These are phyloP conservation scores for Chalciporus piperatus DNA, from an alignment of 768 basidiomycete genomes.

Conservation along the genomic window DNA sequence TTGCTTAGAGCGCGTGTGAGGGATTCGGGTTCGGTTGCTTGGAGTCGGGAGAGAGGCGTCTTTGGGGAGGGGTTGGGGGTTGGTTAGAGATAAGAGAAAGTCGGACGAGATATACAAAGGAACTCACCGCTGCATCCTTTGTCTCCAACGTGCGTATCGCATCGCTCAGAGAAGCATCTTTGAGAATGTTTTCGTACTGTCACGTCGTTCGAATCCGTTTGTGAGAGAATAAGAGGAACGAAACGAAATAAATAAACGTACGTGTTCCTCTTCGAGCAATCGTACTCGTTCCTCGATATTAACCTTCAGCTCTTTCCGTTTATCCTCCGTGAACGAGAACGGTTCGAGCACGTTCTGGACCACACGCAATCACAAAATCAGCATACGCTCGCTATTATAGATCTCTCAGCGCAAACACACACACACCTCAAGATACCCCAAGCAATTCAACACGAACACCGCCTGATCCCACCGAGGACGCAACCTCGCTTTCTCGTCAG, in stretches of 20 bases:
- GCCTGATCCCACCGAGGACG: slow-evolving; percentile 73
- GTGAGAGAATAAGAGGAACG: too few relatives aligned
- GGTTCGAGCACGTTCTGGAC: slow-evolving; percentile 61
- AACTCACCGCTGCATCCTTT: slow-evolving; percentile 21
- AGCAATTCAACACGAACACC: slow-evolving; percentile 84
- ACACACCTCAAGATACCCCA: slow-evolving; percentile 77
- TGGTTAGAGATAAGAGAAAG: background rate
- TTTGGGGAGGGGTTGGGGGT: slow-evolving; percentile 24
- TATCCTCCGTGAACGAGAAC: slow-evolving; percentile 63
- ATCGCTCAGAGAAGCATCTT: slow-evolving; percentile 28
- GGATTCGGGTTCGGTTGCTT: slow-evolving; percentile 58
- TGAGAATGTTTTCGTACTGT: slow-evolving; percentile 25
- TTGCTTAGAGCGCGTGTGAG: slow-evolving; percentile 60
- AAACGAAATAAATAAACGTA: slow-evolving; percentile 38
- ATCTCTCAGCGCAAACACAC: background rate
- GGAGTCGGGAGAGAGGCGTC: slow-evolving; percentile 72
- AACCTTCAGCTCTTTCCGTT: slow-evolving; percentile 54
- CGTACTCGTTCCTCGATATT: slow-evolving; percentile 62
- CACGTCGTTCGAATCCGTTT: background rate
- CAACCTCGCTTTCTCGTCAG: slow-evolving; percentile 58
- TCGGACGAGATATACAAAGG: background rate
- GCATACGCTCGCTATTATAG: background rate
- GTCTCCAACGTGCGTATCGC: slow-evolving; percentile 22
- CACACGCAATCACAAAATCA: background rate
- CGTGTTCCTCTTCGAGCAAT: slow-evolving; percentile 78